phyloP scores from a whole-genome alignment of 2,329 filamentous ascomycete species.

The Colletotrichum graminicola region DNA sequence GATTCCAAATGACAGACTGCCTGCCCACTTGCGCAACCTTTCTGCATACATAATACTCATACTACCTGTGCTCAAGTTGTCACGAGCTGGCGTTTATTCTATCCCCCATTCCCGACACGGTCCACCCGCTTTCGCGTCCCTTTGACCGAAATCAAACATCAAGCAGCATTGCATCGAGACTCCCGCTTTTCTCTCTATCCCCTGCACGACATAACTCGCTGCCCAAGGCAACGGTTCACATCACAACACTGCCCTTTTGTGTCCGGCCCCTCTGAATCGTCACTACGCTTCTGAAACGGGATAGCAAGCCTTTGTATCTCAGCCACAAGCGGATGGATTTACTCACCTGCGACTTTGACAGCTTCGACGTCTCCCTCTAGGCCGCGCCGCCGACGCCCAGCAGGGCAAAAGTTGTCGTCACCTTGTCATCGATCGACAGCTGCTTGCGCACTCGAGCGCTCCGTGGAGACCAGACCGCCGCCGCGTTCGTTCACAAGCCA shows the following conservation, averaged over 20 bases:
- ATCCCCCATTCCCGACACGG: background rate
- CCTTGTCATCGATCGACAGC: slow-evolving; percentile 21
- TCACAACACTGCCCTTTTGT: slow-evolving; percentile 2
- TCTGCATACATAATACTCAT: background rate
- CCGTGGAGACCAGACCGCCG: slow-evolving; percentile 18
- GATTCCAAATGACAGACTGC: background rate
- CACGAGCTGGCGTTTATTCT: background rate
- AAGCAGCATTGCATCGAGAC: background rate
- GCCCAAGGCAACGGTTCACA: background rate
- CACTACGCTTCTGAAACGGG: slow-evolving; percentile 16
- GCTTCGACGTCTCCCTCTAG: slow-evolving; percentile 24
- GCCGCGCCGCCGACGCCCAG: slow-evolving; percentile 25
- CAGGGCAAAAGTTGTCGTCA: slow-evolving; percentile 2
- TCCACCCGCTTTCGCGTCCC: background rate
- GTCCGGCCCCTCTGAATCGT: background rate
- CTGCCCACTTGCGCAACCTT: too few relatives aligned
- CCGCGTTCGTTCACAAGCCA: slow-evolving; percentile 24
- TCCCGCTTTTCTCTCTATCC: background rate
- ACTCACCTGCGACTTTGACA: slow-evolving; percentile 39
- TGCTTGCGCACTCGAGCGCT: slow-evolving; percentile 28
- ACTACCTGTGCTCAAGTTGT: background rate
- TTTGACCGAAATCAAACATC: slow-evolving; percentile 7
- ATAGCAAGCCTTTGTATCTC: slow-evolving; percentile 18
- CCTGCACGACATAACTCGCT: background rate
- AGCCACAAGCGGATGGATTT: slow-evolving; percentile 35